Conservation (phyloP, 306 rosid genomes). For the Citrullus colocynthis region DNA sequence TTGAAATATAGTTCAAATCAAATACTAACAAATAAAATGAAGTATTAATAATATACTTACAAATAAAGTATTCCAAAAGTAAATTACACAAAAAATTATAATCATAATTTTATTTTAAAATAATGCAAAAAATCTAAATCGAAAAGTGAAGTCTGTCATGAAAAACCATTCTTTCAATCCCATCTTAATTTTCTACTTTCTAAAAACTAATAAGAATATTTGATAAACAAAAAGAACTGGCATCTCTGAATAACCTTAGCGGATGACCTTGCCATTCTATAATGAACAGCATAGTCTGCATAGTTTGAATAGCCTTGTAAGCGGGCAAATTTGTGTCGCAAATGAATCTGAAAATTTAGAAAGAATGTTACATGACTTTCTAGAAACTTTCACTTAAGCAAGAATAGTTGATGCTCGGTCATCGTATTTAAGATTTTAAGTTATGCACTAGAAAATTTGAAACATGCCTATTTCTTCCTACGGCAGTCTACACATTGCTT, state of each 20-base stretch:
- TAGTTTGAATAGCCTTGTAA: constrained; percentile 79
- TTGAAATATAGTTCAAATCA: background rate
- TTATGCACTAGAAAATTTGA: background rate
- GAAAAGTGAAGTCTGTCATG: background rate
- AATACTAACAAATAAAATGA: background rate
- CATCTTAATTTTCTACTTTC: background rate
- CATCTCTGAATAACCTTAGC: constrained; percentile 36
- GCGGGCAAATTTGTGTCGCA: constrained; percentile 82
- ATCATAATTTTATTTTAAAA: background rate
- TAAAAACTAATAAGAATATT: background rate
- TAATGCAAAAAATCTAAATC: background rate
- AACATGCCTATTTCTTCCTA: background rate
- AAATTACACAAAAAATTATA: background rate
- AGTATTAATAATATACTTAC: background rate
- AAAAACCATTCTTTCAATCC: background rate
- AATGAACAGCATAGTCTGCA: constrained; percentile 70
- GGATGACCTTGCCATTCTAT: constrained; percentile 93
- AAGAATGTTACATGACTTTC: background rate
- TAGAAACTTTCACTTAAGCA: background rate
- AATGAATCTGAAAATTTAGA: constrained; percentile 53
- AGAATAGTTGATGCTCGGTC: background rate
- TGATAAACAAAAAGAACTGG: constrained; percentile 9
- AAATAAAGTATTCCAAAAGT: background rate
- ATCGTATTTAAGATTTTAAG: background rate
- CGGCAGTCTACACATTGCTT: background rate